Evolutionary conservation across 495 filamentous ascomycete species (phyloP), one percentile per base, ranked within the genome.

Genomic region (Hypoxylon rickii): DNA sequence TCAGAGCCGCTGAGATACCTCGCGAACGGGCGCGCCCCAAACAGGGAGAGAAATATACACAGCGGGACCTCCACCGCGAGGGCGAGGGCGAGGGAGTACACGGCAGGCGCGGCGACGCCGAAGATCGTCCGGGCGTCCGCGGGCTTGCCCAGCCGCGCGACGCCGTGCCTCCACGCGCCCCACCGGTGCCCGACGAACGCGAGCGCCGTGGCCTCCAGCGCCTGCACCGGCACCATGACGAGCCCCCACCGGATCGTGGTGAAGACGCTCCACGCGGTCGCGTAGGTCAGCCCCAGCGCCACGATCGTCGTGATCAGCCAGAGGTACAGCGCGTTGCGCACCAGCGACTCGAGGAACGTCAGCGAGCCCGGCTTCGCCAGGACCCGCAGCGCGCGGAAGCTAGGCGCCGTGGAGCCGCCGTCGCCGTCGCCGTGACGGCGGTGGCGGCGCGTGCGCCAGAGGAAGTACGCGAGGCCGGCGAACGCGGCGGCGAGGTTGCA

Each of bases 211-310:
- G 83, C 81, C 61, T 91, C 86, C 7, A 90, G 66, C 0, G 86
- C 74, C 48, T 83, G 79, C 0, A 89, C 87, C 0, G 87, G 86
- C 1, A 90, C 86, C 88, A 89, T 91, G 21, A 89, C 74, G 3
- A 91, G 70, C 1, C 88, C 86, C 87, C 86, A 90, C n/a, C 87
- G 79, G 52, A 91, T 89, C 0, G 86, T 89, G 53, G 80, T 88
- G 73, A 91, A 90, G 31, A 89, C 73, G 11, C 85, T 82, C 87
- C 86, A 90, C 1, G 87, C 86, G 2, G 87, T 89, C 1, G 84
- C 83, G 68, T 89, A 90, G 19, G 82, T 76, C 0, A 70, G 59
- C 3, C 86, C 86, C 51, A 90, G 72, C 0, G 76, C 60, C 0
- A 91, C 76, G 31, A 90, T 87, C 7, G 75, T 77, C 34, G 70